Evolutionary conservation across 306 rosid genomes (phyloP).

Genomic region (Cyamopsis tetragonoloba): DNA sequence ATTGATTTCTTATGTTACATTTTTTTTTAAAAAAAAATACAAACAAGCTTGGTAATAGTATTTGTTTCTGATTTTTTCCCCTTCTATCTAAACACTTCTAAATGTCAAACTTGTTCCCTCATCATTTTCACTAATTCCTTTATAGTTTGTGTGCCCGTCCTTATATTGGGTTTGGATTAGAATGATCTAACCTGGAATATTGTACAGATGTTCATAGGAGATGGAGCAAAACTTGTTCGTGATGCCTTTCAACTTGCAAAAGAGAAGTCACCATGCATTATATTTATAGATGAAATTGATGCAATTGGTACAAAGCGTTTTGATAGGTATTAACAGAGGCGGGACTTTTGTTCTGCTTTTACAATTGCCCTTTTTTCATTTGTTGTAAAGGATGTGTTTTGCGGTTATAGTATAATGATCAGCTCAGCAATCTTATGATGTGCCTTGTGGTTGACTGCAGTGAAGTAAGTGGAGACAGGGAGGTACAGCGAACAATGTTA

Average conservation of each 20-base stretch:
- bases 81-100: not conserved
- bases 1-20: not conserved
- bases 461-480: conserved; percentile 95
- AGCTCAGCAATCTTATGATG: conserved; percentile 21
- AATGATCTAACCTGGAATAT: conserved; percentile 2
- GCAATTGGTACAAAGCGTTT: conserved; percentile 97
- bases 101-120: not conserved
- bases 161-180: not conserved
- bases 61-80: conserved; percentile 2
- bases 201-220: conserved; percentile 86
- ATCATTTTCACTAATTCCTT: not conserved
- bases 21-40: not conserved
- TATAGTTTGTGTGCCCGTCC: not conserved
- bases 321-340: conserved; percentile 65
- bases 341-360: conserved; percentile 7
- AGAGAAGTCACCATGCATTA: conserved; percentile 96
- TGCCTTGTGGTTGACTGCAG: conserved; percentile 45
- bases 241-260: conserved; percentile 95
- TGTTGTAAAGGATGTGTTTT: not conserved
- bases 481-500: conserved; percentile 95
- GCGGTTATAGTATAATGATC: not conserved
- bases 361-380: not conserved
- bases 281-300: conserved; percentile 96
- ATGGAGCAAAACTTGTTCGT: conserved; percentile 96
- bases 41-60: not conserved